These are phyloP conservation scores for Botryotinia globosa DNA, from an alignment of 2,329 filamentous ascomycete species.

Conservation along the genomic window DNA sequence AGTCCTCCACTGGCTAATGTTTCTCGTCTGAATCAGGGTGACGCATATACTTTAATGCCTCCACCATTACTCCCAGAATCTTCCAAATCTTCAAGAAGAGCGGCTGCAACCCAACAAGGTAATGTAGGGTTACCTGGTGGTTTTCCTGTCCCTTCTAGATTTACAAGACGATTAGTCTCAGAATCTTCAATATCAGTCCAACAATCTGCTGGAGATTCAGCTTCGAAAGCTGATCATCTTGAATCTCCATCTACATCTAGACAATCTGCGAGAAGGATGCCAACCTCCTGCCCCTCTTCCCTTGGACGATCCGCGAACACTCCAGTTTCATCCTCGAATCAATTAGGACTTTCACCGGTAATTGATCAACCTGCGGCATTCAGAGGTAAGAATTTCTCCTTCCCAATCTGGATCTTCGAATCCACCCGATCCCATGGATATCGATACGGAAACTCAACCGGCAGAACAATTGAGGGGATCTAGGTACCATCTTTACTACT, in stretches of 20 bases:
- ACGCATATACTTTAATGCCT: not conserved
- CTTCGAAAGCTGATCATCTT: not conserved
- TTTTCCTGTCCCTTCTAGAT: not conserved
- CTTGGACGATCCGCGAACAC: not conserved
- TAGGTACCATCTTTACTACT: not conserved
- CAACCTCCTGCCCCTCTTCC: no score
- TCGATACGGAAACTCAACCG: not conserved
- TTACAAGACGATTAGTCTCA: not conserved
- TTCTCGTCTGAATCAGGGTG: not conserved
- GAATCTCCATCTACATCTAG: no score
- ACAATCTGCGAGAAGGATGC: no score
- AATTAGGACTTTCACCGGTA: no score
- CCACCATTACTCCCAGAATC: not conserved
- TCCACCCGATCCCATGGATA: not conserved
- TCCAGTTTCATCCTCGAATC: no score
- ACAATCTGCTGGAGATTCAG: not conserved
- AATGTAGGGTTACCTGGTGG: not conserved
- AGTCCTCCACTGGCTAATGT: not conserved
- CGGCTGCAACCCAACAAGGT: not conserved
- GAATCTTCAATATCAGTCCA: not conserved
- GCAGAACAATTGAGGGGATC: not conserved
- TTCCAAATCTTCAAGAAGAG: not conserved
- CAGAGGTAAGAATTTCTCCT: not conserved
- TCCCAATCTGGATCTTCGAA: not conserved
- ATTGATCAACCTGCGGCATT: no score